A percentile compares a stretch with the other conserved stretches of the same genome.
These are phyloP conservation scores for Boletus sp. DNA, from an alignment of 1,284 basidiomycete species.

Conservation along the genomic window DNA sequence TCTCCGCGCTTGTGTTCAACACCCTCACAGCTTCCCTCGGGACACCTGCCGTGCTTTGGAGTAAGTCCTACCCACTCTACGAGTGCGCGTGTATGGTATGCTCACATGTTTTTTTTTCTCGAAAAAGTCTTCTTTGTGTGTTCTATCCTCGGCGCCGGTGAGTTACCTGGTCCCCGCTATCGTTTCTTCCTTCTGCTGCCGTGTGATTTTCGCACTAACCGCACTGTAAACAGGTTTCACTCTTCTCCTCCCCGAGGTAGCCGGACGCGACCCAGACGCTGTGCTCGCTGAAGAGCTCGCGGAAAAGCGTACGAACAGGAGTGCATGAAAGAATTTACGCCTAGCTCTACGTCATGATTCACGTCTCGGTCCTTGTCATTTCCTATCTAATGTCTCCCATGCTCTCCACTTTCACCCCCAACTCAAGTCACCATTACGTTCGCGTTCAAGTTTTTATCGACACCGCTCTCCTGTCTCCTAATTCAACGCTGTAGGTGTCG, in stretches of 20 bases:
- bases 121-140: conserved; percentile 57
- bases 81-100: not conserved
- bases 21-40: conserved; percentile 62
- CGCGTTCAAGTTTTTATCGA: not conserved
- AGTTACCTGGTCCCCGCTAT: conserved; percentile 13
- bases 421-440: not conserved
- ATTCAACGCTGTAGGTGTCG: not conserved
- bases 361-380: not conserved
- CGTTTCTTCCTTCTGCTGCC: not conserved
- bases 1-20: conserved; percentile 80
- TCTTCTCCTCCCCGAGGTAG: conserved; percentile 78
- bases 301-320: conserved; percentile 18
- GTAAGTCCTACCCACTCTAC: conserved; percentile 37
- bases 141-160: conserved; percentile 51
- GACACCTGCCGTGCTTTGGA: conserved; percentile 59
- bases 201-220: conserved; percentile 1
- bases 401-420: not conserved
- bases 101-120: conserved; percentile 11
- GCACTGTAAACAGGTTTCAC: conserved; percentile 43
- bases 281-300: conserved; percentile 52
- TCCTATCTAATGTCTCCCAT: not conserved
- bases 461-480: not conserved
- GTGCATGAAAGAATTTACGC: not conserved
- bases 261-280: conserved; percentile 68
- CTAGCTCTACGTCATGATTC: not conserved